phyloP scores from a whole-genome alignment of 768 basidiomycete genomes.

The Amanita rubescens region DNA sequence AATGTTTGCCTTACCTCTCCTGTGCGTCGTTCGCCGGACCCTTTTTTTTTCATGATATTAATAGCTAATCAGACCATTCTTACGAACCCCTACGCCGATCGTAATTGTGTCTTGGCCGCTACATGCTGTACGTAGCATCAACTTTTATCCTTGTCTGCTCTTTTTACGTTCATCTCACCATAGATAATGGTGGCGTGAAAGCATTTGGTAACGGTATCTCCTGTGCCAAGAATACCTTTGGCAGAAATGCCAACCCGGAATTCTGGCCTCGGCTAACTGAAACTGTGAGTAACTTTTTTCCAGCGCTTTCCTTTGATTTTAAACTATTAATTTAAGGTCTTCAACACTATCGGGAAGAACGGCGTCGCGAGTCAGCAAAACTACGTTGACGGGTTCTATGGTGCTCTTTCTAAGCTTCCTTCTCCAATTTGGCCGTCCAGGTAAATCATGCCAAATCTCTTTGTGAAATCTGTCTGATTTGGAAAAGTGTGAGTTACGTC shows the following conservation, averaged over 20 bases:
- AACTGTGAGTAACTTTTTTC: slow-evolving; percentile 1
- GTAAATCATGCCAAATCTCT: neutral
- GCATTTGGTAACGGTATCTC: slow-evolving; percentile 10
- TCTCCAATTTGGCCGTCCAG: slow-evolving; percentile 9
- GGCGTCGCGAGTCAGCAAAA: slow-evolving; percentile 7
- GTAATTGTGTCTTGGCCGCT: slow-evolving; percentile 8
- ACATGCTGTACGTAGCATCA: slow-evolving; percentile 9
- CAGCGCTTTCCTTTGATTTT: no score
- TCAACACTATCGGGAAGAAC: slow-evolving; percentile 2
- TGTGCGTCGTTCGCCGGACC: neutral
- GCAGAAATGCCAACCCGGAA: slow-evolving; percentile 5
- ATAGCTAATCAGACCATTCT: slow-evolving; percentile 5
- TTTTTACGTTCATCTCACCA: no score
- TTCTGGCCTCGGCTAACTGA: slow-evolving; percentile 9
- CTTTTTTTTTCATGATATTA: neutral
- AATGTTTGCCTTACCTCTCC: slow-evolving; percentile 1
- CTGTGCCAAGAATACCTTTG: slow-evolving; percentile 8
- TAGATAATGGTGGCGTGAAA: slow-evolving; percentile 4
- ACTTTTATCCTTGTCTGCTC: neutral
- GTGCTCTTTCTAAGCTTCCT: slow-evolving; percentile 6
- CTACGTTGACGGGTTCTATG: slow-evolving; percentile 11
- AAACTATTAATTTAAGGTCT: neutral
- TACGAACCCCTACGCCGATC: slow-evolving; percentile 8
- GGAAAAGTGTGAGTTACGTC: slow-evolving; percentile 7
- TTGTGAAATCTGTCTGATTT: neutral